These are phyloP conservation scores for Phytophthora sansomeana DNA, from an alignment of 352 stramenopile genomes.

Conservation along the genomic window DNA sequence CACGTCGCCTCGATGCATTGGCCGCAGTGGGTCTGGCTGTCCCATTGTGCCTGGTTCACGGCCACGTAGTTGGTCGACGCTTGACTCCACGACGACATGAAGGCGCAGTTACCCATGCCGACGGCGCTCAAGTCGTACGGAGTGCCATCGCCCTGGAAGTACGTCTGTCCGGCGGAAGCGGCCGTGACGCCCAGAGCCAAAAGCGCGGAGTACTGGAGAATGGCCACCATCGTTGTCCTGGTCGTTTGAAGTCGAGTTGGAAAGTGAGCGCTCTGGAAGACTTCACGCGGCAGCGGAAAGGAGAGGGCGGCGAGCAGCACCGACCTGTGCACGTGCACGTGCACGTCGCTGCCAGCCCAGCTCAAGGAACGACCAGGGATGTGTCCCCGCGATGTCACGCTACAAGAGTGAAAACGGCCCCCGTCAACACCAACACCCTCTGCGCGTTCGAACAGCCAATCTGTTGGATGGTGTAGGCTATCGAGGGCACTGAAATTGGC, in stretches of 20 bases:
- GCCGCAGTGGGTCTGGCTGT: conserved; percentile 32
- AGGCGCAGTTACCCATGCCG: conserved; percentile 32
- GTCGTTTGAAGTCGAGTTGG: conserved; percentile 28
- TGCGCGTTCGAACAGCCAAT: too few relatives aligned
- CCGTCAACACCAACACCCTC: not conserved
- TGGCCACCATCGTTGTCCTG: conserved; percentile 20
- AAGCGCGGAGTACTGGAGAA: conserved; percentile 29
- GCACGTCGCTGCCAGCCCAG: conserved; percentile 19
- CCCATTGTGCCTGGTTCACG: conserved; percentile 39
- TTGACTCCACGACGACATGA: conserved; percentile 33
- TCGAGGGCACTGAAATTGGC: too few relatives aligned
- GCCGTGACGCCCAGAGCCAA: conserved; percentile 19
- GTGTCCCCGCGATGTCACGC: conserved; percentile 30
- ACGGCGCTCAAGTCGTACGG: conserved; percentile 27
- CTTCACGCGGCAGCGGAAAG: conserved; percentile 20
- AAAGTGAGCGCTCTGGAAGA: conserved; percentile 20
- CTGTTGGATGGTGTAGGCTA: conserved; percentile 12
- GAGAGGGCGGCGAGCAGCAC: conserved; percentile 5
- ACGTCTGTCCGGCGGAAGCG: conserved; percentile 22
- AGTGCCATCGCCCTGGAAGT: conserved; percentile 31
- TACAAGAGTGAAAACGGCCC: conserved; percentile 13
- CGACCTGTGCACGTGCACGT: not conserved
- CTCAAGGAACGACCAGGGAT: conserved; percentile 33
- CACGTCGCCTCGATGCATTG: conserved; percentile 39
- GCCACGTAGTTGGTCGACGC: conserved; percentile 37